Conservation (phyloP, 1,139 yeast species). For the Candida tetrigidarum region DNA sequence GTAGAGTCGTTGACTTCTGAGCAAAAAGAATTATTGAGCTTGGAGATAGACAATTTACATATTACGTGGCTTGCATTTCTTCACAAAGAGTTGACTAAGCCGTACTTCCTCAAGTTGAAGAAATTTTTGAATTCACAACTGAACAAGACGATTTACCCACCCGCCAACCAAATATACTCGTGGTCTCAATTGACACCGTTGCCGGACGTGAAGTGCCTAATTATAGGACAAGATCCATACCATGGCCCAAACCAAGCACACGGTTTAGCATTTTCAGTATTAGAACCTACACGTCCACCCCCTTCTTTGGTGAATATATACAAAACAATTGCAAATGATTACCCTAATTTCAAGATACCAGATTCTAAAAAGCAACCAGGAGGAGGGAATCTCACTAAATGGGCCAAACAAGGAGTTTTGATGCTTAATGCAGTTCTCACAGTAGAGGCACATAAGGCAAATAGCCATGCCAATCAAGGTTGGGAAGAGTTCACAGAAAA, state of each 20-base stretch:
- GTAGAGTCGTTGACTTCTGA: slow-evolving; percentile 53
- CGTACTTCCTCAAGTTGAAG: slow-evolving; percentile 81
- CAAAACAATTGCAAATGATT: slow-evolving; percentile 75
- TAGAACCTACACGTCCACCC: slow-evolving; percentile 83
- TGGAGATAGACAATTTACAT: slow-evolving; percentile 75
- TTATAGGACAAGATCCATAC: slow-evolving; percentile 97
- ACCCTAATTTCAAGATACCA: slow-evolving; percentile 69
- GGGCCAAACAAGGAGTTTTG: slow-evolving; percentile 92
- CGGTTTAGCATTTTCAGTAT: slow-evolving; percentile 92
- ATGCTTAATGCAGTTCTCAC: slow-evolving; percentile 88
- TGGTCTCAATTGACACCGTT: slow-evolving; percentile 93
- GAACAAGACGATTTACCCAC: slow-evolving; percentile 72
- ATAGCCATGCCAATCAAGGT: slow-evolving; percentile 88
- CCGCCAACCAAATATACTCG: slow-evolving; percentile 76
- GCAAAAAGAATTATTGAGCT: slow-evolving; percentile 55
- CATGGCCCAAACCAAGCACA: slow-evolving; percentile 95
- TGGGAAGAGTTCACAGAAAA: slow-evolving; percentile 92
- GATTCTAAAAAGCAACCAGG: slow-evolving; percentile 41
- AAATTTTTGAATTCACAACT: slow-evolving; percentile 48
- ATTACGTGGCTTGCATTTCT: slow-evolving; percentile 77
- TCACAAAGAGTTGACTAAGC: slow-evolving; percentile 76
- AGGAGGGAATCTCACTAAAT: slow-evolving; percentile 72
- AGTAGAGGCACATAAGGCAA: slow-evolving; percentile 92
- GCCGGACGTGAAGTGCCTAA: slow-evolving; percentile 69
- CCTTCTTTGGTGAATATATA: slow-evolving; percentile 90